Base-by-base conservation (phyloP, 169 alveolate genomes). In the Theileria orientalis region DNA sequence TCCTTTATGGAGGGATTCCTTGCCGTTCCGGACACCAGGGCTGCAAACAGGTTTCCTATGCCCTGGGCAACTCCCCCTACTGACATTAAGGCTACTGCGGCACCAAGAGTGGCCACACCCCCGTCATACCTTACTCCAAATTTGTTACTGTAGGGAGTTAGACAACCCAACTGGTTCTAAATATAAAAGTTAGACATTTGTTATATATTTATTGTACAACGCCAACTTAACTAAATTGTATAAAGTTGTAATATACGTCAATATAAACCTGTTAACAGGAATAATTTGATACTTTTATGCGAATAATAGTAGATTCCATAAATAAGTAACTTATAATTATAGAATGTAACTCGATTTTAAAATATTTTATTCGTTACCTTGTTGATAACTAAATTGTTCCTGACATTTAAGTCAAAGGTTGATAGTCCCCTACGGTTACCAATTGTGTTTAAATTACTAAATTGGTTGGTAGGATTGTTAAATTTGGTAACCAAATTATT, bases 61-160 rank as follows among this genome's bases (percentile, higher is more conserved):
- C 97, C 97, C 80, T 93, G 96, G 0, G 97, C 97, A 40, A 92
- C 94, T 74, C 94, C 94, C 62, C 94, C 94, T 8, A 89, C 94
- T 21, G 94, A 89, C 91, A 89, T 89, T 42, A 89, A 84, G 9
- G 94, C 94, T 32, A 89, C 90, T 14, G 94, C 94, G 47, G 94
- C 94, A 16, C 92, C 90, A 32, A 89, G 71, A 9, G 91, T 89
- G 51, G 94, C 92, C 23, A 89, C 83, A 3, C 94, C 94, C 23
- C 94, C 90, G 59, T 89, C 94, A 62, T 89, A 86, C 71, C 94
- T 80, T 14, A 83, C 91, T 29, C 94, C 94, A 59, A 82, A 78
- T 35, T 67, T 64, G 85, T 82, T 82, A 73, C 42, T 62, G 74
- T 51, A 82, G 7, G 89, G 89, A 8, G 72, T 44, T 25, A 82